Conservation (phyloP, 164 flowering plant species). For the Macadamia integrifolia region DNA sequence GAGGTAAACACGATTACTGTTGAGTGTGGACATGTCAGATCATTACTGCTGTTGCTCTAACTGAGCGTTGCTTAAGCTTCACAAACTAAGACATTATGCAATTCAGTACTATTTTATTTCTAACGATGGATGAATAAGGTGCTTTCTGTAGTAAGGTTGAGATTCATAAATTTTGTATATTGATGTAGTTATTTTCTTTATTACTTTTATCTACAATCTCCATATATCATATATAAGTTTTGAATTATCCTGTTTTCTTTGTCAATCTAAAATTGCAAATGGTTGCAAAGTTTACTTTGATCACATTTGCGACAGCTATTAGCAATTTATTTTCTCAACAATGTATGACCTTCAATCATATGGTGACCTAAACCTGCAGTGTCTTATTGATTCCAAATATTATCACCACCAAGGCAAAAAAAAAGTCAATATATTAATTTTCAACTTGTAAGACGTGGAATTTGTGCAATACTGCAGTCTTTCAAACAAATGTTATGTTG, state of each 20-base stretch:
- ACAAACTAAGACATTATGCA: neutral
- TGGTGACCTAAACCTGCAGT: neutral
- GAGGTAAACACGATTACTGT: slow-evolving; percentile 31
- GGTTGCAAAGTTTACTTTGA: no score
- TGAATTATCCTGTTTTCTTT: no score
- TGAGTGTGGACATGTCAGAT: no score
- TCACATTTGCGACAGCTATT: no score
- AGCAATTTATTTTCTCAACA: no score
- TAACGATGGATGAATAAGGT: no score
- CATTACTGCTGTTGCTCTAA: neutral
- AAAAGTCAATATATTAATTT: neutral
- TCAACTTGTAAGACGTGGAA: neutral
- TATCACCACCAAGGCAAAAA: neutral
- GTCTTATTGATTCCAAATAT: neutral
- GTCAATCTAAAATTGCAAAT: no score
- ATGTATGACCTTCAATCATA: neutral
- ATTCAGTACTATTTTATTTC: neutral
- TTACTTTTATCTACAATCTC: neutral
- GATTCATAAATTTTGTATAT: no score
- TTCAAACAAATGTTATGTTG: neutral
- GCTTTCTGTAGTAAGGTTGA: no score
- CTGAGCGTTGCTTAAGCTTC: neutral
- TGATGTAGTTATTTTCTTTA: no score
- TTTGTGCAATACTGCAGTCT: no score
- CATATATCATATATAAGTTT: no score